A percentile compares a stretch with the other conserved stretches of the same genome.
Conservation (phyloP, 768 basidiomycete species). For the Amylocystis lapponica region DNA sequence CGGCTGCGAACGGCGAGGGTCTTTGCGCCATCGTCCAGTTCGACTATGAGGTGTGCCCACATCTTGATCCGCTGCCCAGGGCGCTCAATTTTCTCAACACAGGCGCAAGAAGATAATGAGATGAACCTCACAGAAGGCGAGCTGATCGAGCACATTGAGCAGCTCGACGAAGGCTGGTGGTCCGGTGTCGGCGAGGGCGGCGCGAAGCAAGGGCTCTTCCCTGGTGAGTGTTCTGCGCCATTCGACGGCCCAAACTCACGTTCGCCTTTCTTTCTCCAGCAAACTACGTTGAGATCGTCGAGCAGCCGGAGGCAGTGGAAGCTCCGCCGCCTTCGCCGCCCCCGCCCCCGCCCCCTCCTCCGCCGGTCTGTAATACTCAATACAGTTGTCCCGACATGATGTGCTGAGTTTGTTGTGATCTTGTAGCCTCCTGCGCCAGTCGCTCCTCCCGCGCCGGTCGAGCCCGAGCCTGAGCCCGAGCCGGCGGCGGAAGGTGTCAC, state of each 20-base stretch:
- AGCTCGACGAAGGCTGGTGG: slow-evolving; percentile 93
- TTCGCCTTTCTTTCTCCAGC: slow-evolving; percentile 36
- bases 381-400: too few relatives aligned
- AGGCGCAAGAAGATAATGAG: slow-evolving; percentile 80
- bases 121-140: slow-evolving; percentile 78
- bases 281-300: slow-evolving; percentile 82
- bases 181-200: slow-evolving; percentile 66
- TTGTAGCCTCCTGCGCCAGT: slow-evolving; percentile 29
- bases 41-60: slow-evolving; percentile 60
- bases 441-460: slow-evolving; percentile 36
- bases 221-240: slow-evolving; percentile 58
- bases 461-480: slow-evolving; percentile 43
- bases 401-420: too few relatives aligned
- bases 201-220: slow-evolving; percentile 74
- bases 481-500: slow-evolving; percentile 46
- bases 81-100: background rate
- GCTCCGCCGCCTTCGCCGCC: slow-evolving; percentile 38
- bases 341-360: slow-evolving; percentile 54
- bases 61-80: background rate
- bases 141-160: slow-evolving; percentile 74
- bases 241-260: too few relatives aligned
- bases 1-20: slow-evolving; percentile 37
- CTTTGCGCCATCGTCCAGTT: slow-evolving; percentile 72
- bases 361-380: too few relatives aligned
- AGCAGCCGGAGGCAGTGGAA: slow-evolving; percentile 34